A percentile compares a stretch with the other conserved stretches of the same genome.
These are phyloP conservation scores for Zalaria obscura DNA, from an alignment of 2,329 filamentous ascomycete species.

Conservation along the genomic window DNA sequence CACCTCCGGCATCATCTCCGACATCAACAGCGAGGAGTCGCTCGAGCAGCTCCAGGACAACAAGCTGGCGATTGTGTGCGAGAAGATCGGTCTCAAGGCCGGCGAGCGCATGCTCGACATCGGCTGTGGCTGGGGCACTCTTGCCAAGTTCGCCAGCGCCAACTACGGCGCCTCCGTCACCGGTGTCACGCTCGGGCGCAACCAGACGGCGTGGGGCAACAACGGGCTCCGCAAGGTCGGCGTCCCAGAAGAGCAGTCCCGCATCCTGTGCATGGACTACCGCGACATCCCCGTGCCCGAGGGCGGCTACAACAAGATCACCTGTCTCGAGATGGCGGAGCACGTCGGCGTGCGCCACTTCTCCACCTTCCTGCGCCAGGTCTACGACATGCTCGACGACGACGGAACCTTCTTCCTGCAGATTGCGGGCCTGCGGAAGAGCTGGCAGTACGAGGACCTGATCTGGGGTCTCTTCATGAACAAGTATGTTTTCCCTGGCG, in stretches of 20 bases:
- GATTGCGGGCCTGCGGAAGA: conserved; percentile 83
- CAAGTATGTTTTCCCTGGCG: conserved; percentile 97
- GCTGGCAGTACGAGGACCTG: conserved; percentile 96
- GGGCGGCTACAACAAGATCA: conserved; percentile 83
- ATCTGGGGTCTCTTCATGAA: conserved; percentile 99
- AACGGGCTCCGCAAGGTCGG: conserved; percentile 69
- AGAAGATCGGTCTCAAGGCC: conserved; percentile 77
- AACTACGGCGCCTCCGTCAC: conserved; percentile 80
- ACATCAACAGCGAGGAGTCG: conserved; percentile 73
- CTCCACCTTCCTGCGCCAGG: conserved; percentile 64
- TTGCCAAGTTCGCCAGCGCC: conserved; percentile 81
- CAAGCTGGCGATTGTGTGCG: conserved; percentile 87
- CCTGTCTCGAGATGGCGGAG: conserved; percentile 96
- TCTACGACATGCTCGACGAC: conserved; percentile 90
- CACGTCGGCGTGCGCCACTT: conserved; percentile 94
- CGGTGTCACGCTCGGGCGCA: conserved; percentile 85
- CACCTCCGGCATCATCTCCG: conserved; percentile 85
- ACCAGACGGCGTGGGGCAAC: conserved; percentile 97
- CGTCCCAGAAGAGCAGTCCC: conserved; percentile 75
- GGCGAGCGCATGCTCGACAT: conserved; percentile 84
- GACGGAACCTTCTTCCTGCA: conserved; percentile 94
- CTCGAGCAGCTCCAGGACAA: conserved; percentile 96
- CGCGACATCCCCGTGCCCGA: conserved; percentile 75
- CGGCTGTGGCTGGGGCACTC: conserved; percentile 94
- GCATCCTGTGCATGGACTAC: conserved; percentile 92